Conservation (phyloP, 148 eudicot genomes). For the Diospyros kaki region DNA sequence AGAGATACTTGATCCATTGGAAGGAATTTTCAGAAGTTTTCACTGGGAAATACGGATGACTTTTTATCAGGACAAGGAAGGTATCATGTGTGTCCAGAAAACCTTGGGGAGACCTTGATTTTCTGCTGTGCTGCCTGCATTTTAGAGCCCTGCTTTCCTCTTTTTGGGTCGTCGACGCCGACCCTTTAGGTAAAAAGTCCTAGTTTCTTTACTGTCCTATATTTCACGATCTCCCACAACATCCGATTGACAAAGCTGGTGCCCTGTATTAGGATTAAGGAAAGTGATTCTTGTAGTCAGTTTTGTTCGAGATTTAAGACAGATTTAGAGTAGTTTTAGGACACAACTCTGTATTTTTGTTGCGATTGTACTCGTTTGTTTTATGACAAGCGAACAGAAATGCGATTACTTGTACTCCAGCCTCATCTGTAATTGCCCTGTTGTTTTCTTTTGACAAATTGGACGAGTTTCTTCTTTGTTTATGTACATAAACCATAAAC, state of each 20-base stretch:
- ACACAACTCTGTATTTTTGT: not conserved
- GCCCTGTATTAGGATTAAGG: not conserved
- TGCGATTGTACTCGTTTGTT: constrained; percentile 5
- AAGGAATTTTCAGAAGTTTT: constrained; percentile 72
- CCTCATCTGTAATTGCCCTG: not conserved
- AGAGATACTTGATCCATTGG: constrained; percentile 66
- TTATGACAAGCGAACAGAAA: constrained; percentile 7
- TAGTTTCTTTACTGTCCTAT: not conserved
- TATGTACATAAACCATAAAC: not conserved
- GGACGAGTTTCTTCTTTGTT: not conserved
- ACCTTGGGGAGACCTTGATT: constrained; percentile 76
- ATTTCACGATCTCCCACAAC: not conserved
- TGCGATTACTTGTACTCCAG: not conserved
- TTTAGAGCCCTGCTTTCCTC: no score
- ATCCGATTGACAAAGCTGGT: not conserved
- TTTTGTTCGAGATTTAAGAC: constrained; percentile 9
- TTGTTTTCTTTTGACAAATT: not conserved
- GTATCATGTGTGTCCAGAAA: constrained; percentile 79
- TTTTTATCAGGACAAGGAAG: constrained; percentile 73
- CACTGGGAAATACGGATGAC: constrained; percentile 94
- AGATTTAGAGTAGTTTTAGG: constrained; percentile 2
- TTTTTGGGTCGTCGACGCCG: no score
- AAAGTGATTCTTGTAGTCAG: not conserved
- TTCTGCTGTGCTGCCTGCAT: constrained; percentile 5
- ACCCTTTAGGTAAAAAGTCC: no score